Base-by-base conservation (phyloP, 768 basidiomycete genomes). In the Termitomyces sp. region DNA sequence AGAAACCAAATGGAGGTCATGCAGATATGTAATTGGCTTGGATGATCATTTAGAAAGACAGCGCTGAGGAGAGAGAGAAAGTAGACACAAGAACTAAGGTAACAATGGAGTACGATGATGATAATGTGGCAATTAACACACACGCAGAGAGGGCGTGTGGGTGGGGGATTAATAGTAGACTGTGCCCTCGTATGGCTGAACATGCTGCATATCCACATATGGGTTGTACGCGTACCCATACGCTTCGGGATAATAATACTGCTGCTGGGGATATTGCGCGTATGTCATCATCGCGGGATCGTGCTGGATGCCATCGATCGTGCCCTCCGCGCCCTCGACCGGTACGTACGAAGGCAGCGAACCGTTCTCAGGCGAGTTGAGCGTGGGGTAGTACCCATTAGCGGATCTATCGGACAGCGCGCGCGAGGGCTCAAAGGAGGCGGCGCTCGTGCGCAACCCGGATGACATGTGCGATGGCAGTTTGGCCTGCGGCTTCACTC, bases 181-280 rank as follows among this genome's bases (percentile, higher is more conserved):
- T 63, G 79, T 74, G 63, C 79, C 79, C 69, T 82, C 87, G 72
- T 88, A 89, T 65, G 81, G 82, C 69, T 82, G 79, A 62, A 76
- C 71, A 64, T 85, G 86, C 47, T 85, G 78, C 80, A 84, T 79
- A 71, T 88, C 88, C 77, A 87, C 74, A 74, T 88, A 89, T 46
- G 77, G 81, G 60, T 81, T 75, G 70, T 59, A 58, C 38, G 55
- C 35, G 55, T 89, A 90, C 58, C 76, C 77, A 65, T 89, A 89
- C 61, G 81, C 78, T 53, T 87, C 86, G 26, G 86, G 85, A 70
- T 86, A 88, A 71, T 88, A 91, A 74, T 89, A 89, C 43, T 77
- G 79, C 40, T 77, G 79, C 65, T 82, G 79, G 40, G 80, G 82
- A 67, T 89, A 88, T n/a, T 79, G 69, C 26, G 80, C 67, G 57